Conservation (phyloP, 1,284 basidiomycete species). For the Tylopilus sp. region DNA sequence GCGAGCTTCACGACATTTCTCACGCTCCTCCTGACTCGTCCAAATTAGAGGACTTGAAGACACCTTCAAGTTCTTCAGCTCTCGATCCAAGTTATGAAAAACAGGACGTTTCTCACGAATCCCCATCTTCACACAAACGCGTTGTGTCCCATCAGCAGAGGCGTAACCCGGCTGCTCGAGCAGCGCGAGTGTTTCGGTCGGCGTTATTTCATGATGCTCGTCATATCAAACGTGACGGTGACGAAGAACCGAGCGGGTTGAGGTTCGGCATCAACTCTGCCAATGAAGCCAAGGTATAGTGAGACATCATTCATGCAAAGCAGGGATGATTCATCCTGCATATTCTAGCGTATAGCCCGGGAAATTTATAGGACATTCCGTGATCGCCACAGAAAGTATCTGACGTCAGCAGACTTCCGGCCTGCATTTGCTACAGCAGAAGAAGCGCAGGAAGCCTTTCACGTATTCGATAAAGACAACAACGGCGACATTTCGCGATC, state of each 20-base stretch:
- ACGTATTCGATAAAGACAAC: constrained; percentile 71
- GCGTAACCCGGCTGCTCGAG: constrained; percentile 44
- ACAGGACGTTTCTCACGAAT: constrained; percentile 8
- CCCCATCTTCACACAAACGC: constrained; percentile 22
- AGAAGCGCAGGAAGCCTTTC: constrained; percentile 64
- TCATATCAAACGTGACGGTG: constrained; percentile 56
- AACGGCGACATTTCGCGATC: constrained; percentile 76
- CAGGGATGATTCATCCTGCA: neutral
- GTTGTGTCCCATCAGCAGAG: constrained; percentile 24
- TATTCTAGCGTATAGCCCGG: constrained; percentile 57
- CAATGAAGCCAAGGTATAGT: constrained; percentile 60
- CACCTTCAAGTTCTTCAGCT: constrained; percentile 4
- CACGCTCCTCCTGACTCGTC: constrained; percentile 6
- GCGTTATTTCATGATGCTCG: constrained; percentile 72
- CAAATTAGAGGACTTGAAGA: constrained; percentile 8
- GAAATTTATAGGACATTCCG: constrained; percentile 65
- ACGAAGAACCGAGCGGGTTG: constrained; percentile 37
- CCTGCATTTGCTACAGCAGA: constrained; percentile 60
- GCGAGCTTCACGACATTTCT: constrained; percentile 8
- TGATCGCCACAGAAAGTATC: constrained; percentile 52
- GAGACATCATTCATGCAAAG: constrained; percentile 3
- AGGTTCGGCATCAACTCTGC: constrained; percentile 50
- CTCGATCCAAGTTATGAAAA: constrained; percentile 7
- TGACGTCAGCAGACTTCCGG: constrained; percentile 66
- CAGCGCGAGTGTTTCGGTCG: constrained; percentile 62